phyloP scores from a whole-genome alignment of 495 filamentous ascomycete genomes.

The Aspergillus avenaceus region DNA sequence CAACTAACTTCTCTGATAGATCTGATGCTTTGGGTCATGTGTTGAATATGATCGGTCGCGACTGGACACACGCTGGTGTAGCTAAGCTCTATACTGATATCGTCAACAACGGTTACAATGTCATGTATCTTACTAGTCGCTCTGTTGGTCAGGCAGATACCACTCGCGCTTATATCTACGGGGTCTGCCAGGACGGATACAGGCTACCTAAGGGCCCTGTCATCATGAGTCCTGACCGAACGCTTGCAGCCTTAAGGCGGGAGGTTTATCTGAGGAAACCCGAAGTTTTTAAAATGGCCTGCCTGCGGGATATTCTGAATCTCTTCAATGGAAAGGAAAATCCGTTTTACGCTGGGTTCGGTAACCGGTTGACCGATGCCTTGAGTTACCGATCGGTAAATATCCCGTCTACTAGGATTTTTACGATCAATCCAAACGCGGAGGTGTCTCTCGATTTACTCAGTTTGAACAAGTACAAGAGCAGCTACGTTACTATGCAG shows the following conservation, averaged over 20 bases:
- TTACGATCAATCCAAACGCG: constrained; percentile 98
- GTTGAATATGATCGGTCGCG: constrained; percentile 93
- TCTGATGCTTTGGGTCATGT: constrained; percentile 98
- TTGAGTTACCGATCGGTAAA: constrained; percentile 94
- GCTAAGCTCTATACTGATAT: constrained; percentile 98
- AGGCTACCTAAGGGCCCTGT: constrained; percentile 84
- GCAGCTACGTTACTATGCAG: constrained; percentile 93
- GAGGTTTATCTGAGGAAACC: constrained; percentile 96
- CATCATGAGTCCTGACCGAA: constrained; percentile 91
- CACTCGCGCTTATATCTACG: constrained; percentile 85
- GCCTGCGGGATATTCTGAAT: constrained; percentile 84
- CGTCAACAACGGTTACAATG: constrained; percentile 93
- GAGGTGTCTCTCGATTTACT: constrained; percentile 92
- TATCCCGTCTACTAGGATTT: constrained; percentile 89
- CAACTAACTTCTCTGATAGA: constrained; percentile 21
- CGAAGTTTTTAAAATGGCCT: constrained; percentile 99
- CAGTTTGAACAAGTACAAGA: constrained; percentile 90
- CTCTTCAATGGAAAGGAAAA: constrained; percentile 75
- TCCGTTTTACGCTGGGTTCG: constrained; percentile 96
- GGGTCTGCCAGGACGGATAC: constrained; percentile 84
- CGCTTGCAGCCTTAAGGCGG: constrained; percentile 88
- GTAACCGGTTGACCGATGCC: constrained; percentile 93
- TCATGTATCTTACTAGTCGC: constrained; percentile 94
- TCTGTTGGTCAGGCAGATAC: constrained; percentile 91
- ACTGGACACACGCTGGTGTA: constrained; percentile 96